Evolutionary conservation across 2,329 filamentous ascomycete genomes (phyloP), one percentile per base, ranked within the genome.

Genomic region (Microdochium paspali): DNA sequence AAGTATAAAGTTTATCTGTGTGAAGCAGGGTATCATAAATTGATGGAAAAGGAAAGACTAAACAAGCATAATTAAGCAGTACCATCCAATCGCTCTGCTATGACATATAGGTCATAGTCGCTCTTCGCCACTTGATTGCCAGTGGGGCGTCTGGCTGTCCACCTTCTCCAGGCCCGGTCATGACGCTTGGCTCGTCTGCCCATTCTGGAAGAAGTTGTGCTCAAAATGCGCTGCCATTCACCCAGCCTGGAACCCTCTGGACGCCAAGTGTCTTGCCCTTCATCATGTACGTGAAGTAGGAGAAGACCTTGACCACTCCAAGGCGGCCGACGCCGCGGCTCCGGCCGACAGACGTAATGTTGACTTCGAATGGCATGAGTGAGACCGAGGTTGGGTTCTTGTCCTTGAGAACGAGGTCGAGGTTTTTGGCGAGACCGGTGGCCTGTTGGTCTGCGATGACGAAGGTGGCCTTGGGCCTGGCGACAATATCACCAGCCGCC

Each of bases 401-500:
- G 50, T 66, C 71, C 47, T 64, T 64, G 21, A 79, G 59, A 3
- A 59, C 66, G 13, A 70, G 65, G n/a, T 71, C 70, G 46, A 80
- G 64, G 55, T 80, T 80, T 63, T 73, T 76, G 44, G 65, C 71
- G 3, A 78, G 74, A 25, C 71, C 71, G 20, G 67, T 68, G 3
- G 75, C 73, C 71, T 70, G 42, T 24, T 76, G 75, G 49, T 77
- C 52, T 54, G 69, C 62, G 48, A 68, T 60, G 26, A 72, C 58
- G 49, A 67, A 73, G 24, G 64, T 64, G n/a, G 62, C 65, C 15
- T 69, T 65, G 21, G 75, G 74, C 56, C 69, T 69, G 53, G 68
- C 71, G 23, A 78, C 70, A 39, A 77, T 61, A 47, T 80, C 76
- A 23, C 76, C 76, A 2, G 70, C 67, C 7, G 75, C 76, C 76